phyloP scores from a whole-genome alignment of 1,284 basidiomycete genomes.

The Irpex sp. region DNA sequence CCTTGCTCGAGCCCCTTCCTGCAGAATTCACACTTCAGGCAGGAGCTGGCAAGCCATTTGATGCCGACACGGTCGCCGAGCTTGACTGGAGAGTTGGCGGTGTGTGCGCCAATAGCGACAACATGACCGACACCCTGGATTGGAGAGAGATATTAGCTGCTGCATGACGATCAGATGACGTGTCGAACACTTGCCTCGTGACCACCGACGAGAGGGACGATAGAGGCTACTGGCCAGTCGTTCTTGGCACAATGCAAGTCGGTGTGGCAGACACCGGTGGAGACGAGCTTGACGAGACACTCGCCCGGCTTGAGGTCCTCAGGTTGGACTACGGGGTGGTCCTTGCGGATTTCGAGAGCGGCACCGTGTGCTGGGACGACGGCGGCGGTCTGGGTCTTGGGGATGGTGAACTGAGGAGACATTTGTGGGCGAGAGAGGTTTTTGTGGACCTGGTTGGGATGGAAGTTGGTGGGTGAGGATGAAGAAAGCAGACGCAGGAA shows the following conservation, averaged over 20 bases:
- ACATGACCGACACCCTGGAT: constrained; percentile 62
- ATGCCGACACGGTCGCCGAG: constrained; percentile 84
- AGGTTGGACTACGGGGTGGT: constrained; percentile 60
- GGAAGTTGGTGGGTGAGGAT: not conserved
- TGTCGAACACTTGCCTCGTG: constrained; percentile 48
- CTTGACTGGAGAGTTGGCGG: constrained; percentile 56
- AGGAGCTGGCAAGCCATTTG: constrained; percentile 64
- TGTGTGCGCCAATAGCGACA: constrained; percentile 76
- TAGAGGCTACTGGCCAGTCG: constrained; percentile 72
- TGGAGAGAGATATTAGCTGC: not conserved
- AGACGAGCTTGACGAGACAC: constrained; percentile 76
- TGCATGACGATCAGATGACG: not conserved
- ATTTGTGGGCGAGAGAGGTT: not conserved
- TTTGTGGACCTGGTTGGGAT: not conserved
- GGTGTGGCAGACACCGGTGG: constrained; percentile 76
- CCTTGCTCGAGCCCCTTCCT: constrained; percentile 70
- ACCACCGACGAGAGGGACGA: constrained; percentile 78
- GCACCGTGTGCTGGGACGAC: constrained; percentile 46
- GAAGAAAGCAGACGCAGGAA: not conserved
- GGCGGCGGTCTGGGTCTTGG: constrained; percentile 61
- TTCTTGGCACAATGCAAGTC: constrained; percentile 72
- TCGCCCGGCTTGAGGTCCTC: constrained; percentile 74
- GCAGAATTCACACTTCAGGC: constrained; percentile 72
- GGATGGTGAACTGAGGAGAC: constrained; percentile 35
- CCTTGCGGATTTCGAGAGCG: constrained; percentile 40